Base-by-base conservation (phyloP, 768 basidiomycete genomes). In the Pleurotus cornucopiae region DNA sequence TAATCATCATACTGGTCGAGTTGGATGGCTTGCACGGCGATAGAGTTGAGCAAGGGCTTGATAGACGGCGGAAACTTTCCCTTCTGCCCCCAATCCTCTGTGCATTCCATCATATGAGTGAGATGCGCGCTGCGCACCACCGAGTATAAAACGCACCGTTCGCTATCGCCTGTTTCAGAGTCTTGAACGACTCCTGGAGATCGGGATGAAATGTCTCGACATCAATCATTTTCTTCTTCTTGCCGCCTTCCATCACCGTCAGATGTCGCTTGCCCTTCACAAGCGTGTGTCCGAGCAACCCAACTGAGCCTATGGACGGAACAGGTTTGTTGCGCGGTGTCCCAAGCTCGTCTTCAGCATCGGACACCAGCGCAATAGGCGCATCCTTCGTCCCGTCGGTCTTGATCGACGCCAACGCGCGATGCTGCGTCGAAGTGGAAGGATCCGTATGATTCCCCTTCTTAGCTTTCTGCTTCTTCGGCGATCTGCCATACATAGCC, bases 1-100 rank as follows among this genome's bases (percentile, higher is more conserved):
- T 89, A 82, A 14, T 96, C 94, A 59, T 92, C 89, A 70, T 96
- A 97, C 66, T 95, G 86, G 67, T 86, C 89, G n/a, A 90, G 77
- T 23, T 79, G 74, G 63, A 96, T 83, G 0, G 96, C 95, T 49
- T 85, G 78, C 39, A 91, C 65, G 0, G 94, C 91, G 40, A 91
- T 79, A 7, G 81, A 67, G n/a, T 76, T 73, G 3, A 98, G 78
- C 4, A 82, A 60, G 0, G 89, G 89, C 60, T 91, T 92, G 61
- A 99, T 72, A 4, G 69, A 63, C 0, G 86, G 85, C 6, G 96
- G 96, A 74, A 99, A 99, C 67, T 93, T 95, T 63, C 88, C 88
- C 73, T 92, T 94, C 57, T 80, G 73, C 40, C 81, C 80, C 87
- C 89, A 96, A 39, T 74, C 76, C 67, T 92, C 91, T 91, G 66